phyloP scores from a whole-genome alignment of 345 rosid genomes.

The Isatis tinctoria region DNA sequence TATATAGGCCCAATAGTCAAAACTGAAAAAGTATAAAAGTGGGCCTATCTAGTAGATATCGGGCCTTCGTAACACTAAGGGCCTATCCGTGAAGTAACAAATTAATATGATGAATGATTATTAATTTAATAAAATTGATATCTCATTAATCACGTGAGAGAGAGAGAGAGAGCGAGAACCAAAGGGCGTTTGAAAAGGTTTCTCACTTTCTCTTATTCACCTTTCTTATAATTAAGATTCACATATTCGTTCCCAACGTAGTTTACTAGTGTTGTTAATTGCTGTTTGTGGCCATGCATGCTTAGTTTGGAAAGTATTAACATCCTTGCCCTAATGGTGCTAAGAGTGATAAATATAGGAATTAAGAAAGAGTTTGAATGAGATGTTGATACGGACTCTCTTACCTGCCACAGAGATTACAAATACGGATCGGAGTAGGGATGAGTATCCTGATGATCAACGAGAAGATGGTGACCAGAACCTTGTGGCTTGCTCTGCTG shows the following conservation, averaged over 20 bases:
- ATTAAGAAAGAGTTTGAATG: conserved; percentile 50
- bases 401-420: conserved; percentile 55
- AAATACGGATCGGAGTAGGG: no score
- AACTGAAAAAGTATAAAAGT: neutral
- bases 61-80: neutral
- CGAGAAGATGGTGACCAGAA: conserved; percentile 66
- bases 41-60: neutral
- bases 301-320: conserved; percentile 19
- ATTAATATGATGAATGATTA: neutral
- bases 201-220: no score
- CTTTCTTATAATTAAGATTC: no score
- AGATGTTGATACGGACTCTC: conserved; percentile 51
- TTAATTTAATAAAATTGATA: neutral
- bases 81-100: neutral
- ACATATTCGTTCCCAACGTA: no score
- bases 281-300: conserved; percentile 29
- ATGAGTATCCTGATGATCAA: conserved; percentile 59
- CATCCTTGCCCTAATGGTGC: conserved; percentile 40
- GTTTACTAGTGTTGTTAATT: no score
- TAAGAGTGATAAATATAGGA: conserved; percentile 36
- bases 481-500: conserved; percentile 46
- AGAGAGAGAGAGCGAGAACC: neutral
- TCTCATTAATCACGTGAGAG: neutral
- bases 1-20: neutral
- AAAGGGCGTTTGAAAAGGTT: neutral